Evolutionary conservation across 257 asterid genomes (phyloP), one percentile per base, ranked within the genome.

Genomic region (Marsdenia floribunda): DNA sequence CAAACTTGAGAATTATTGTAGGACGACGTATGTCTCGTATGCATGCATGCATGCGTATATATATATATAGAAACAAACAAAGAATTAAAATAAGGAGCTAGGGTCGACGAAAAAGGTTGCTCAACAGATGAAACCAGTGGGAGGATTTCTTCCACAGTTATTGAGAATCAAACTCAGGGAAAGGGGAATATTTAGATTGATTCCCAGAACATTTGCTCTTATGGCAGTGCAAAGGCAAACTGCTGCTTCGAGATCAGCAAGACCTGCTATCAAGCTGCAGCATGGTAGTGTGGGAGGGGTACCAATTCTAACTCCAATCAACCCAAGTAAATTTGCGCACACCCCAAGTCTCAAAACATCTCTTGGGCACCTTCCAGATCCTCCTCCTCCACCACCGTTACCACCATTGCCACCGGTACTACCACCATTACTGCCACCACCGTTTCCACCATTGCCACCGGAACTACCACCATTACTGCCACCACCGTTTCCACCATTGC

Each of bases 181-280:
- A 71, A 74, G 19, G 1, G 73, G 42, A 21, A 71, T 12, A 14
- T 73, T 55, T 13, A 77, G 60, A 47, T 74, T 50, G 52, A 79
- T 65, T 18, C 85, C 82, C 75, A 65, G 58, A 2, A 74, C 33
- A 19, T 81, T 70, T 12, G 82, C 85, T 26, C 73, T 77, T 3
- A 77, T 50, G 61, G 77, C 82, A 29, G 85, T 78, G 82, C 85
- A 81, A 71, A 81, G 85, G 64, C 82, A 81, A 67, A 57, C 71
- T 1, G 82, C 85, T 14, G 82, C 82, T 9, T 78, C 82, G 42
- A 78, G 74, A 37, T 81, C 82, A 13, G 33, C 77, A 3, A 81
- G 70, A 58, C 72, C 73, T 29, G 47, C 54, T 11, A 81, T 49
- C 33, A 81, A 64, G 35, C 68, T 58, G 26, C 82, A 77, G 46